Evolutionary conservation across 148 eudicot species (phyloP), one percentile per base, ranked within the genome.

Genomic region (Rhododendron simsii): DNA sequence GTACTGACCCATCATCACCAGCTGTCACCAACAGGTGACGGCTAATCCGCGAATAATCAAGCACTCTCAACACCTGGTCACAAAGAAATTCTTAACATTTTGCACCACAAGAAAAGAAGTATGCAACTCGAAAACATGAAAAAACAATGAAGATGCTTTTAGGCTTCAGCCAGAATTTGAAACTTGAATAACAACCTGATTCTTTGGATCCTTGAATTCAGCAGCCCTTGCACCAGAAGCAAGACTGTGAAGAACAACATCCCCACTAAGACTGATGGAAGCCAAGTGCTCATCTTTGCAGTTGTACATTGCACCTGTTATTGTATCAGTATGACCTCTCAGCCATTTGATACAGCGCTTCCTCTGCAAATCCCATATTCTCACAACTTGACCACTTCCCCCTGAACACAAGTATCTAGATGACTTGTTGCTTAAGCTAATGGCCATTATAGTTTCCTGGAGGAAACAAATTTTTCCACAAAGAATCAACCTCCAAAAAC

Each of bases 1-100:
- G 95, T 86, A 97, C 87, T n/a, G 99, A 95, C 55, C 99, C 99
- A 92, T 96, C 99, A 92, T 96, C 99, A 78, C 99, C 99, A 83
- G 99, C 98, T 61, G 99, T 95, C 47, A 92, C 98, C 92, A 97
- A 90, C 84, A 94, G 93, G 91, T 95, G 98, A 88, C 99, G 91
- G 90, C 99, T 97, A 84, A 85, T 89, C 92, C 94, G 92, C 85
- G 99, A 97, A 92, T 95, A 97, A 92, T 97, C 98, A 92, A 97
- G 95, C 86, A 92, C 98, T 84, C 98, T 95, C 90, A 95, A 91
- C 87, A 95, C 93, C 99, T 96, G 94, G 87, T 88, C 89, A 85
- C 86, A 83, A 85, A 65, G 89, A 86, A 69, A 86, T 84, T 86
- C 85, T 87, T 51, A 90, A 86, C 86, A 92, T 87, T 88, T 81